Percentiles rank a stretch among this genome's conserved stretches.
Conservation (phyloP, 306 rosid species). For the Acacia confusa region DNA sequence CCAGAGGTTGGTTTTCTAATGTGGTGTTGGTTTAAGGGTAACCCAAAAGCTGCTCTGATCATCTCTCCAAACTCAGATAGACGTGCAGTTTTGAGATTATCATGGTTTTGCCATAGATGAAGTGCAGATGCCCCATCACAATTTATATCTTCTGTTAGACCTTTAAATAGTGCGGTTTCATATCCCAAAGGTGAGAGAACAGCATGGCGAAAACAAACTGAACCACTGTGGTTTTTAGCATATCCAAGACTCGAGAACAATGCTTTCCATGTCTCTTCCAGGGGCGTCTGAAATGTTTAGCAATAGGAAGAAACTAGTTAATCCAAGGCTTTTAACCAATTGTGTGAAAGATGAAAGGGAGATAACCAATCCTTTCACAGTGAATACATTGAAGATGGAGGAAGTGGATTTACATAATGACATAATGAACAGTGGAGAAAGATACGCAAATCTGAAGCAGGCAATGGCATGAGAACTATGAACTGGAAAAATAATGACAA, state of each 20-base stretch:
- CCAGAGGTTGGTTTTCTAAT: conserved; percentile 45
- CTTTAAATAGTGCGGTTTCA: conserved; percentile 84
- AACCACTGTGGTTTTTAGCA: conserved; percentile 73
- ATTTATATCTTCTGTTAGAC: conserved; percentile 59
- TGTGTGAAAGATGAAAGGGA: neutral
- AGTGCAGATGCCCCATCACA: conserved; percentile 73
- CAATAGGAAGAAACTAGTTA: conserved; percentile 15
- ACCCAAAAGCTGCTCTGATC: conserved; percentile 72
- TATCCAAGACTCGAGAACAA: conserved; percentile 82
- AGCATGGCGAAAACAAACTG: conserved; percentile 91
- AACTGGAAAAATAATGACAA: conserved; percentile 19
- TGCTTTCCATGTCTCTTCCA: conserved; percentile 95
- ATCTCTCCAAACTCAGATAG: conserved; percentile 95
- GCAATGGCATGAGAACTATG: conserved; percentile 4
- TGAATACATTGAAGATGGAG: neutral
- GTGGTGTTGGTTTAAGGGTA: conserved; percentile 53
- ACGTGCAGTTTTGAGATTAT: conserved; percentile 74
- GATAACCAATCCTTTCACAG: neutral
- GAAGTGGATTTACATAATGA: neutral
- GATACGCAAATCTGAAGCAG: neutral
- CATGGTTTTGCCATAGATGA: conserved; percentile 72
- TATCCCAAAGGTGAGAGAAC: conserved; percentile 89
- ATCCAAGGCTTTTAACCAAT: conserved; percentile 14
- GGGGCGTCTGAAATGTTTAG: conserved; percentile 54
- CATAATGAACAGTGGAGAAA: neutral